A percentile compares a stretch with the other conserved stretches of the same genome.
phyloP scores from a whole-genome alignment of 192 early-diverging fungal genomes.

The Lunasporangiospora selenospora region DNA sequence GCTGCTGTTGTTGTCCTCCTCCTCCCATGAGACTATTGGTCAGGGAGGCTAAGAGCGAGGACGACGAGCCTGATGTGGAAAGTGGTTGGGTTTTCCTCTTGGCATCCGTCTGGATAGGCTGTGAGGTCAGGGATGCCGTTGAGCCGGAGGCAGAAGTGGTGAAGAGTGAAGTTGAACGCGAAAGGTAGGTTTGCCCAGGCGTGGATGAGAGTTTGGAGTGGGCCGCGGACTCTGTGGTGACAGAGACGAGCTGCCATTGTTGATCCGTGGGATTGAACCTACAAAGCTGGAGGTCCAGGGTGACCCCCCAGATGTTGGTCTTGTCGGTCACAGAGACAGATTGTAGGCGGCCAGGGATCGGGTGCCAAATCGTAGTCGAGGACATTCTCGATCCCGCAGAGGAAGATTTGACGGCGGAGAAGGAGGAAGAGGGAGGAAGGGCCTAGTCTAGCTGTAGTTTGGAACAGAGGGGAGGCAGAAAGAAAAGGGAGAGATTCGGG shows the following conservation, averaged over 20 bases:
- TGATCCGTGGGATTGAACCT: constrained; percentile 13
- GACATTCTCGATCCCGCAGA: neutral
- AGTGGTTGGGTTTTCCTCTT: too few species aligned
- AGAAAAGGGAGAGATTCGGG: neutral
- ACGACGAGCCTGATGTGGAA: too few species aligned
- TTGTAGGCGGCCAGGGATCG: constrained; percentile 34
- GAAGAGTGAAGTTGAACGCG: neutral
- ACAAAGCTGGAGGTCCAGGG: constrained; percentile 35
- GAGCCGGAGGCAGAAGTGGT: neutral
- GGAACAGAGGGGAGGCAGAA: too few species aligned
- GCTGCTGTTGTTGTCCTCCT: neutral
- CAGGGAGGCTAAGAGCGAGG: too few species aligned
- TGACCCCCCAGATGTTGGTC: constrained; percentile 40
- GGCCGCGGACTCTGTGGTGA: constrained; percentile 17
- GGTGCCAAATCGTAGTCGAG: constrained; percentile 13
- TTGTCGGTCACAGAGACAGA: constrained; percentile 38
- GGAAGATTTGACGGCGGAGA: neutral
- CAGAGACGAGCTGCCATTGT: constrained; percentile 36
- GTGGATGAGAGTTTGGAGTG: constrained; percentile 6
- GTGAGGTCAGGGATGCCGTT: too few species aligned
- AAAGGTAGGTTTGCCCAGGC: constrained; percentile 3
- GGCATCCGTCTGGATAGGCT: too few species aligned
- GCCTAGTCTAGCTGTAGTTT: too few species aligned
- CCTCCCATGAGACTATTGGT: too few species aligned
- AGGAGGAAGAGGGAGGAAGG: neutral